phyloP scores from a whole-genome alignment of 2,329 filamentous ascomycete species.

The Colletotrichum orbiculare region DNA sequence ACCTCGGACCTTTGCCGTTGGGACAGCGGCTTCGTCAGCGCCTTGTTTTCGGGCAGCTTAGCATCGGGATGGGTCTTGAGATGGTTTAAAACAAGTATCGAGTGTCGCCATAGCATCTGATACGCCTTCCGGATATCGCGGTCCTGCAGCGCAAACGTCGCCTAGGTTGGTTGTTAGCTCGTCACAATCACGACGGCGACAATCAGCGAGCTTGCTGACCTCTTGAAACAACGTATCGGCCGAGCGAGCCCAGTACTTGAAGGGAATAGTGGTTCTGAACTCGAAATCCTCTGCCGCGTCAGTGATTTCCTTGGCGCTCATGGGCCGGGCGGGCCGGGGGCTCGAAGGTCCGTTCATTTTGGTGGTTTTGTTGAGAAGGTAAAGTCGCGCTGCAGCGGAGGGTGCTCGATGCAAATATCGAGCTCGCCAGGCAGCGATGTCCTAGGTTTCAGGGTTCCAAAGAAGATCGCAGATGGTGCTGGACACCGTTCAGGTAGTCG shows the following conservation, averaged over 20 bases:
- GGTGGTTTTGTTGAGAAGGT: not conserved
- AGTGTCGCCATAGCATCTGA: slow-evolving; percentile 90
- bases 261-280: slow-evolving; percentile 80
- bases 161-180: slow-evolving; percentile 61
- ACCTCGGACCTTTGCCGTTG: slow-evolving; percentile 64
- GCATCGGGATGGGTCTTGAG: slow-evolving; percentile 82
- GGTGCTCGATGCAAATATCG: not conserved
- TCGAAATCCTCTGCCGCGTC: slow-evolving; percentile 81
- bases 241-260: slow-evolving; percentile 85
- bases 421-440: slow-evolving; percentile 7
- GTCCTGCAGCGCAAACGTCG: slow-evolving; percentile 85
- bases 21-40: slow-evolving; percentile 65
- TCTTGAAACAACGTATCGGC: slow-evolving; percentile 84
- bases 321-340: slow-evolving; percentile 62
- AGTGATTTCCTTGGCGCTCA: slow-evolving; percentile 82
- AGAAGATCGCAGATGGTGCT: slow-evolving; percentile 16
- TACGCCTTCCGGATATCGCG: slow-evolving; percentile 90
- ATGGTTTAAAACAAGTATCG: slow-evolving; percentile 81
- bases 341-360: slow-evolving; percentile 44
- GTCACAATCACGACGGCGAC: not conserved
- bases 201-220: slow-evolving; percentile 60
- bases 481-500: slow-evolving; percentile 22
- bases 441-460: not conserved
- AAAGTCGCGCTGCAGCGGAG: not conserved
- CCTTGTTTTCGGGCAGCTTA: slow-evolving; percentile 72